phyloP scores from a whole-genome alignment of 805 yeast genomes.

The Ogataea sp. region DNA sequence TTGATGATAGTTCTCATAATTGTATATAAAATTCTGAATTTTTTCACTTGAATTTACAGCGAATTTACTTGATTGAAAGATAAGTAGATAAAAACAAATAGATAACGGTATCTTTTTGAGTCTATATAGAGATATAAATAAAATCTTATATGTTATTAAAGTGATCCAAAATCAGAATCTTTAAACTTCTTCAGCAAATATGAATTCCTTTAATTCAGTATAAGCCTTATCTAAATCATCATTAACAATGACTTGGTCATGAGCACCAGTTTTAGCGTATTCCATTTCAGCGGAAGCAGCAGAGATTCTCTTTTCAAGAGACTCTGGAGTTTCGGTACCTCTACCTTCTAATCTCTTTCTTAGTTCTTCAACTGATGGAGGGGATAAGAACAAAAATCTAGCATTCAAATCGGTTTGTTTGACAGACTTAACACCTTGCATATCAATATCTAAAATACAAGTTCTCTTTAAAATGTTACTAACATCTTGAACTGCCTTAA shows the following conservation, averaged over 20 bases:
- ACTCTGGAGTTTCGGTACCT: conserved; percentile 92
- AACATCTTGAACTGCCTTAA: conserved; percentile 76
- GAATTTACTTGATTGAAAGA: no score
- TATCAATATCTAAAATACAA: conserved; percentile 93
- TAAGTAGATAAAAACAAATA: no score
- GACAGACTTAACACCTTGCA: conserved; percentile 97
- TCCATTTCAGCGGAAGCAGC: conserved; percentile 89
- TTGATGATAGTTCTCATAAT: not conserved
- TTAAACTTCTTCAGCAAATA: conserved; percentile 35
- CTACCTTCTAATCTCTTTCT: conserved; percentile 71
- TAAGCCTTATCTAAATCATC: conserved; percentile 91
- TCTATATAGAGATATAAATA: no score
- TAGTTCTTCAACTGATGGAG: conserved; percentile 82
- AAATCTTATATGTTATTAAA: no score
- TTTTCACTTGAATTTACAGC: no score
- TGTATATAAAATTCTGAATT: no score
- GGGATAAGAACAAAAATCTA: conserved; percentile 78
- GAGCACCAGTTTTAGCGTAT: conserved; percentile 85
- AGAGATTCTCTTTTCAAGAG: conserved; percentile 70
- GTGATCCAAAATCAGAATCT: no score
- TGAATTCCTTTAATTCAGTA: conserved; percentile 67
- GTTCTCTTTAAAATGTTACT: conserved; percentile 51
- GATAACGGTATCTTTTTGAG: no score
- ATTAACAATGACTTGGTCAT: conserved; percentile 81
- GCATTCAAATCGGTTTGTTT: conserved; percentile 79